Evolutionary conservation across 164 flowering plant species (phyloP).

Genomic region (Dillenia turbinata): DNA sequence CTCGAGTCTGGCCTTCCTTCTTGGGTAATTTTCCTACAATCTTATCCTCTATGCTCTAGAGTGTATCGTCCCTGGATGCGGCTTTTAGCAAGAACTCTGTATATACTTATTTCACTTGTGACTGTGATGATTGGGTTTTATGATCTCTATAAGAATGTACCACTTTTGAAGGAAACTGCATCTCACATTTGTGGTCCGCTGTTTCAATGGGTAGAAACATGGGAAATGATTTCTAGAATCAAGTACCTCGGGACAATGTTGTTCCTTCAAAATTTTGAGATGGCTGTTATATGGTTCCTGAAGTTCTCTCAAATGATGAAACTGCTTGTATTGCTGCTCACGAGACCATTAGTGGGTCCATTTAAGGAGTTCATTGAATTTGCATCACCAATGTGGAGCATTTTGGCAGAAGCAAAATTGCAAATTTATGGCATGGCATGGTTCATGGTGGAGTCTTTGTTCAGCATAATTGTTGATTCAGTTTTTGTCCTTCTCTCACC

Average conservation of each 20-base stretch:
- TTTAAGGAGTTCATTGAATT: constrained; percentile 17
- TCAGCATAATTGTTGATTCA: constrained; percentile 9
- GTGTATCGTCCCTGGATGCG: constrained; percentile 33
- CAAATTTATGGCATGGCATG: constrained; percentile 10
- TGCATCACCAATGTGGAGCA: constrained; percentile 20
- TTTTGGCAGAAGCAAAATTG: constrained; percentile 11
- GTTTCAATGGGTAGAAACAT: constrained; percentile 27
- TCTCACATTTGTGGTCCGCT: constrained; percentile 27
- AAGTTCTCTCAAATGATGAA: constrained; percentile 8
- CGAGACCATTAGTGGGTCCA: constrained; percentile 21
- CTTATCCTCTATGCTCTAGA: constrained; percentile 26
- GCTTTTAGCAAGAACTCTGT: constrained; percentile 25
- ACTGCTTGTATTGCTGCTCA: constrained; percentile 10
- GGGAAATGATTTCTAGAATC: constrained; percentile 33
- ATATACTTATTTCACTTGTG: constrained; percentile 22
- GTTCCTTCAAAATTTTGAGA: constrained; percentile 28
- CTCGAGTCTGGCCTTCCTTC: constrained; percentile 33
- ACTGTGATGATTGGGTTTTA: constrained; percentile 31
- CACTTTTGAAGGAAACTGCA: constrained; percentile 28
- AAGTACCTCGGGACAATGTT: constrained; percentile 31
- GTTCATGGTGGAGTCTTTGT: constrained; percentile 16
- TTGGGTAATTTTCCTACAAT: constrained; percentile 35
- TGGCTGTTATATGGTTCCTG: constrained; percentile 22
- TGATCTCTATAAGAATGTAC: constrained; percentile 30
- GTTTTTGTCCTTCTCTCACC: constrained; percentile 21